Evolutionary conservation across 2,329 filamentous ascomycete species (phyloP), one percentile per base, ranked within the genome.

Genomic region (Lizonia empirigonia): DNA sequence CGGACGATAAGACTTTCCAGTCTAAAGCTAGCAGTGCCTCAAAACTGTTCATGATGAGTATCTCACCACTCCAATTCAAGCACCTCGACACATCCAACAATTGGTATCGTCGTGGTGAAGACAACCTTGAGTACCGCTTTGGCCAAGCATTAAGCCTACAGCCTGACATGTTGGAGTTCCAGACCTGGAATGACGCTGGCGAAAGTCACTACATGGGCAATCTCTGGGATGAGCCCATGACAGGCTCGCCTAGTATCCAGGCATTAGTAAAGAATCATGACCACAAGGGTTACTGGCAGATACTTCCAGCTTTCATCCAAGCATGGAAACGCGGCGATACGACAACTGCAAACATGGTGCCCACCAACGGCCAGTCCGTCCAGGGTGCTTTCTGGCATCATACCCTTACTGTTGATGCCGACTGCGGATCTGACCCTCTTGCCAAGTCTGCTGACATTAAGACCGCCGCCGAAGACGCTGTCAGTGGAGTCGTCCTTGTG

Each of bases 361-460:
- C 64, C 1, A 58, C 42, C 0, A 54, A 58, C 12, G 53, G 45
- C 5, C 59, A 58, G 13, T 19, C 39, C 8, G 49, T 63, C 5
- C 59, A 67, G 32, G 62, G 61, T 18, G 46, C 55, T 7, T 65
- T 62, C 33, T 58, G 49, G 57, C 55, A 60, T 10, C 24, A 69
- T 68, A 64, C 59, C 2, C 52, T 62, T 8, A 51, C 55, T 5
- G 46, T 56, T 6, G 63, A 57, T 23, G 59, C 75, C 65, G 51
- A 71, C 55, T 26, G 76, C 63, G 29, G 77, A 78, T 16, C 76
- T 72, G 4, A 77, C 77, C 12, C 81, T 26, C 46, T 80, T 66
- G 2, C 55, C 50, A 2, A 79, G 26, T 54, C 55, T 7, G 10
- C 4, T 4, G 48, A 56, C 19, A 51, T 60, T 7, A 24, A 30